A percentile compares a stretch with the other conserved stretches of the same genome.
Evolutionary conservation across 2,329 filamentous ascomycete species (phyloP).

Genomic region (Aspergillus japonicus): DNA sequence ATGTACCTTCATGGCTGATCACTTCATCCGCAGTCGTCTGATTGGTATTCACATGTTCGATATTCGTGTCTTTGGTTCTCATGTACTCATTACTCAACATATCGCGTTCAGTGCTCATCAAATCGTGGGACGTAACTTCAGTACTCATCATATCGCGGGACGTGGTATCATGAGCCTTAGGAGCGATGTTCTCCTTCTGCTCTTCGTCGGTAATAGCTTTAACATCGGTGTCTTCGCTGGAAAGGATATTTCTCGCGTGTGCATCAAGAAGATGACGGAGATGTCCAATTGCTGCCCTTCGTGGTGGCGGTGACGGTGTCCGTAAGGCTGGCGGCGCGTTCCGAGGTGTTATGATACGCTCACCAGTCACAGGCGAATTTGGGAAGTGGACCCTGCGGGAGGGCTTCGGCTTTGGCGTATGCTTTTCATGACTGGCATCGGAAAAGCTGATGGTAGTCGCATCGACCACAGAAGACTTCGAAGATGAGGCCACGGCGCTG

Average conservation of each 20-base stretch:
- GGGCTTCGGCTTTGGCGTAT: background rate
- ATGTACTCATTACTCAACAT: background rate
- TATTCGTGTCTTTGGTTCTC: background rate
- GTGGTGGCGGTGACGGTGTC: background rate
- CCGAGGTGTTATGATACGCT: conserved; percentile 4
- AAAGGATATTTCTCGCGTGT: background rate
- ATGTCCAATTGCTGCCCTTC: background rate
- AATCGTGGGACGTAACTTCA: background rate
- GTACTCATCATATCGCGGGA: no score
- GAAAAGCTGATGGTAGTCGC: background rate
- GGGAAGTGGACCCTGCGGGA: conserved; percentile 15
- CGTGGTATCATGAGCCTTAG: background rate
- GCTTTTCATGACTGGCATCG: background rate
- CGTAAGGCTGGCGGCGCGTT: conserved; percentile 7
- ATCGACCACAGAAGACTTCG: background rate
- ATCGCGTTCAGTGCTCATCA: no score
- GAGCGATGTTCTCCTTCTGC: conserved; percentile 21
- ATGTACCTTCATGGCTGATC: background rate
- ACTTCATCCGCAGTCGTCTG: no score
- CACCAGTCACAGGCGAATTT: conserved; percentile 10
- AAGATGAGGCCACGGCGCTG: background rate
- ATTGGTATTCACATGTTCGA: no score
- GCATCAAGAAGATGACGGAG: background rate
- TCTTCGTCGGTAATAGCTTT: background rate
- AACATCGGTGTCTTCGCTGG: background rate